Evolutionary conservation across 768 basidiomycete species (phyloP).

Genomic region (Russula sp.): DNA sequence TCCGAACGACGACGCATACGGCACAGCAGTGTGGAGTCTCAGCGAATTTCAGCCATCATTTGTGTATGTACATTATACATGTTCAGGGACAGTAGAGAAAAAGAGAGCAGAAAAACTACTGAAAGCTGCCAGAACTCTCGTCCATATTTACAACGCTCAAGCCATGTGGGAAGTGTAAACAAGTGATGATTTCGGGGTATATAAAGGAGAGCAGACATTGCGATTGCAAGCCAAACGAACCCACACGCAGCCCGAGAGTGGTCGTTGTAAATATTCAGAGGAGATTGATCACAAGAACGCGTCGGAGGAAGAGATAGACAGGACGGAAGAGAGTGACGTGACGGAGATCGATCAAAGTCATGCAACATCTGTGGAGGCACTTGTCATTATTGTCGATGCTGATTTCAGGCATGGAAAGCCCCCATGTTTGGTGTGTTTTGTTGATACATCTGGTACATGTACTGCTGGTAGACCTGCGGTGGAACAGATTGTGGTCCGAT

Average conservation of each 20-base stretch:
- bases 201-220: slow-evolving; percentile 18
- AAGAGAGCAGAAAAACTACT: slow-evolving; percentile 1
- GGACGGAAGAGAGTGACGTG: slow-evolving; percentile 16
- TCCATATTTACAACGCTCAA: slow-evolving; percentile 13
- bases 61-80: slow-evolving; percentile 17
- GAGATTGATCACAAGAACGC: slow-evolving; percentile 5
- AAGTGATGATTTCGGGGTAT: slow-evolving; percentile 21
- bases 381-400: slow-evolving; percentile 14
- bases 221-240: slow-evolving; percentile 12
- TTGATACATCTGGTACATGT: slow-evolving; percentile 77
- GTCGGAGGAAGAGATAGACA: slow-evolving; percentile 6
- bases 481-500: slow-evolving; percentile 52
- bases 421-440: slow-evolving; percentile 75
- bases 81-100: slow-evolving; percentile 5
- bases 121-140: background rate
- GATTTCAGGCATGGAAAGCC: slow-evolving; percentile 42
- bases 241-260: slow-evolving; percentile 12
- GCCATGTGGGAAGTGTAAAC: slow-evolving; percentile 17
- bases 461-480: slow-evolving; percentile 66
- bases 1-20: background rate
- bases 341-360: slow-evolving; percentile 16
- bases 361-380: slow-evolving; percentile 2
- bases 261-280: slow-evolving; percentile 16
- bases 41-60: background rate
- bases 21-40: background rate